phyloP scores from a whole-genome alignment of 768 basidiomycete genomes.

The Naganishia antarctica region DNA sequence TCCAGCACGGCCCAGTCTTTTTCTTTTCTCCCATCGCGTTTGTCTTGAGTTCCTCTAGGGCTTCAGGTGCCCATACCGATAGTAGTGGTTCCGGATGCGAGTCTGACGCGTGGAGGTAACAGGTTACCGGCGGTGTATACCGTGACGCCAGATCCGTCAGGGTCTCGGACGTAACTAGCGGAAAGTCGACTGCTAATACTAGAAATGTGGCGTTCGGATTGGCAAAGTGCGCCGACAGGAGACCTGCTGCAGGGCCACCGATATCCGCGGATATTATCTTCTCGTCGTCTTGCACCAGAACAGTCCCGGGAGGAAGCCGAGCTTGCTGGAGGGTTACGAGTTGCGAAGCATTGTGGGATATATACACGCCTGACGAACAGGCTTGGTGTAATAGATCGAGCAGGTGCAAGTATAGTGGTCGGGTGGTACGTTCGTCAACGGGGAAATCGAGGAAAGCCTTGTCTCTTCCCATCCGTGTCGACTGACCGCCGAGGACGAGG shows the following conservation, averaged over 20 bases:
- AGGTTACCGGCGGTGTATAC: constrained; percentile 28
- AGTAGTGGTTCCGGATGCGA: constrained; percentile 34
- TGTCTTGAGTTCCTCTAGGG: constrained; percentile 25
- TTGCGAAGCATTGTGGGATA: constrained; percentile 19
- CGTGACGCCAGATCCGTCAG: constrained; percentile 26
- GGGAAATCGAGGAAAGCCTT: constrained; percentile 26
- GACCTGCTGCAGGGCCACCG: constrained; percentile 31
- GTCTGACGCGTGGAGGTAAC: constrained; percentile 32
- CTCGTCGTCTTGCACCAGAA: constrained; percentile 17
- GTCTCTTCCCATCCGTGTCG: constrained; percentile 26
- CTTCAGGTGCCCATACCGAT: constrained; percentile 32
- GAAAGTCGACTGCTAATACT: constrained; percentile 33
- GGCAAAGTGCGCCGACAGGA: constrained; percentile 25
- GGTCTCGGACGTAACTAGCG: constrained; percentile 22
- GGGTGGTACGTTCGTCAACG: background rate
- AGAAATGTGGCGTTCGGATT: constrained; percentile 25
- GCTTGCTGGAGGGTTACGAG: background rate
- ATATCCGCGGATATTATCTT: constrained; percentile 18
- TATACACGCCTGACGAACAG: constrained; percentile 10
- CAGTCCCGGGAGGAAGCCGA: background rate
- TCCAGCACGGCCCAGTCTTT: constrained; percentile 32
- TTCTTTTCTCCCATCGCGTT: constrained; percentile 28
- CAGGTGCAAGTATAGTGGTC: constrained; percentile 16
- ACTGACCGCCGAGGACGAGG: constrained; percentile 26
- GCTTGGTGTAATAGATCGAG: constrained; percentile 3